A percentile compares a stretch with the other conserved stretches of the same genome.
These are phyloP conservation scores for Taphrina wiesneri DNA, from an alignment of 1,139 yeast genomes.

Conservation along the genomic window DNA sequence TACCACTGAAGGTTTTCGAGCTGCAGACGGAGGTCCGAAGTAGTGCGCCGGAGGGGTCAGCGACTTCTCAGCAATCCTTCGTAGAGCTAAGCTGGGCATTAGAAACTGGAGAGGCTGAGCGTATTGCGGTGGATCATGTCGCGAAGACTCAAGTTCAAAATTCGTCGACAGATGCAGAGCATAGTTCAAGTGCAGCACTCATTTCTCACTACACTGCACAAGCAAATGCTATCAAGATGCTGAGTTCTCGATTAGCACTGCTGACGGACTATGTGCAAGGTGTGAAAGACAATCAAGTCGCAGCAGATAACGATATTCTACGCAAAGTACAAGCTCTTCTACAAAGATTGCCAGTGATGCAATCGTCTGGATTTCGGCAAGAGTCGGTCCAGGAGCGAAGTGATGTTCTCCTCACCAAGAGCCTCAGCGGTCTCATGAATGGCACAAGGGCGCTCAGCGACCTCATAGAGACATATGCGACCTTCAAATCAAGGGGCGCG, in stretches of 20 bases:
- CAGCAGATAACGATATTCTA: neutral
- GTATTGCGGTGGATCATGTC: conserved; percentile 29
- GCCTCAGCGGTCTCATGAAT: conserved; percentile 1
- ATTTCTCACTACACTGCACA: conserved; percentile 5
- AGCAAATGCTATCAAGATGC: conserved; percentile 20
- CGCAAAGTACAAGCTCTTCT: conserved; percentile 11
- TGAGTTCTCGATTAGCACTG: neutral
- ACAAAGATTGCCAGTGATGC: conserved; percentile 19
- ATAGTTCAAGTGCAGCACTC: neutral
- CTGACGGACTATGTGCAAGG: conserved; percentile 12
- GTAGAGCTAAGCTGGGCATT: conserved; percentile 2
- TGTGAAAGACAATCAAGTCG: neutral
- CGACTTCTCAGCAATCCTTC: neutral
- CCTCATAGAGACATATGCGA: conserved; percentile 5
- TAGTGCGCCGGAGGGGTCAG: neutral
- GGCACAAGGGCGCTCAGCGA: conserved; percentile 7
- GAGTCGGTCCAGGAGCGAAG: conserved; percentile 1
- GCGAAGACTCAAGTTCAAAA: conserved; percentile 1
- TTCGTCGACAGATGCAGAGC: neutral
- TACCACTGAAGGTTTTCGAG: conserved; percentile 14
- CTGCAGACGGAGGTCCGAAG: conserved; percentile 1
- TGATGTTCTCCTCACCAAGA: conserved; percentile 9
- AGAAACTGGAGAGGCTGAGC: conserved; percentile 26
- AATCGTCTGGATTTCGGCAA: neutral
- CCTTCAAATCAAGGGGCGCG: neutral